phyloP scores from a whole-genome alignment of 495 filamentous ascomycete species.

The Penicillium tannophilum region DNA sequence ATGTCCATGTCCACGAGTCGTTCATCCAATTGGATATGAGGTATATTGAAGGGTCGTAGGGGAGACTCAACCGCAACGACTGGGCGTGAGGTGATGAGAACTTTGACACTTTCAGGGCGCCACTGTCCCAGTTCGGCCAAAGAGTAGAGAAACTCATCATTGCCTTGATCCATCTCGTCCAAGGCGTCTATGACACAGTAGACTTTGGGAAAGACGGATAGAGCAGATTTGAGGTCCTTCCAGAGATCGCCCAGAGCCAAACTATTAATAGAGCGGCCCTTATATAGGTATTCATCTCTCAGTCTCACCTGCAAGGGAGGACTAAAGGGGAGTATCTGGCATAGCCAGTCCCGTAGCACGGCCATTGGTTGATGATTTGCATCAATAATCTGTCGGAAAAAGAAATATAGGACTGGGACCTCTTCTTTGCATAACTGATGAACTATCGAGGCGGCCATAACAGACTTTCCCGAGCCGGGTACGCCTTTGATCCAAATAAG shows the following conservation, averaged over 20 bases:
- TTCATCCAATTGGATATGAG: constrained; percentile 40
- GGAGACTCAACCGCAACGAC: constrained; percentile 6
- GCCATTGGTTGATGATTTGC: constrained; percentile 47
- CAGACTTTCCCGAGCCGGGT: constrained; percentile 89
- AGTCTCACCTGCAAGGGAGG: constrained; percentile 37
- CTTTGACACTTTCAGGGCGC: constrained; percentile 42
- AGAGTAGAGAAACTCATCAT: constrained; percentile 37
- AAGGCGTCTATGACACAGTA: constrained; percentile 53
- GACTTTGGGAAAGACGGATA: constrained; percentile 33
- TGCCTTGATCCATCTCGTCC: constrained; percentile 48
- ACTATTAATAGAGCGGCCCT: constrained; percentile 2
- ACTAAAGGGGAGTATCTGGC: constrained; percentile 41
- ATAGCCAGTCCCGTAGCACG: constrained; percentile 47
- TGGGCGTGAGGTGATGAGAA: constrained; percentile 48
- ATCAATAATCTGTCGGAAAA: constrained; percentile 56
- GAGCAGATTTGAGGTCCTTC: constrained; percentile 25
- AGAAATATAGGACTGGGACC: constrained; percentile 52
- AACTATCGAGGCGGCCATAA: constrained; percentile 62
- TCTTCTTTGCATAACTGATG: constrained; percentile 18
- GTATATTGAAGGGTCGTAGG: constrained; percentile 12
- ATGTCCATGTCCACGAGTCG: constrained; percentile 43
- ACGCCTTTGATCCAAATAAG: constrained; percentile 54
- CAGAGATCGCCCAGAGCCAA: constrained; percentile 18
- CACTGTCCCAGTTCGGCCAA: constrained; percentile 37
- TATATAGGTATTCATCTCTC: constrained; percentile 10